Base-by-base conservation (phyloP, 306 rosid genomes). In the Comarum palustre region DNA sequence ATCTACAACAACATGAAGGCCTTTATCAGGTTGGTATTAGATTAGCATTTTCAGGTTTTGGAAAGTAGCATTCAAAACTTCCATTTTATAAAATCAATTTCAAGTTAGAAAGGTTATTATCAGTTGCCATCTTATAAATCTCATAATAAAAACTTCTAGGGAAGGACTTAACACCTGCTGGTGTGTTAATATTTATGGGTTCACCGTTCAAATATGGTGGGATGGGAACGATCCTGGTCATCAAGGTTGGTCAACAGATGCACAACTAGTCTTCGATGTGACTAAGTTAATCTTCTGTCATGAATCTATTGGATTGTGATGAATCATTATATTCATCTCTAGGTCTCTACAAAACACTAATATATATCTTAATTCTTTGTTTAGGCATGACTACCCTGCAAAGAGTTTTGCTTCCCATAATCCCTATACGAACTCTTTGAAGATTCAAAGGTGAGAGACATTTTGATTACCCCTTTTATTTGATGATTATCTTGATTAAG, bases 161-260 rank as follows among this genome's bases (percentile, higher is more conserved):
- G 2, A 46, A 10, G 8, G 19, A 7, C 8, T 47, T 11, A 9
- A 4, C 5, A 22, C 19, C 19, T 46, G 59, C 6, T 46, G 72
- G 29, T 25, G 20, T 29, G n/a, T 68, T 17, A 43, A 4, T 17
- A 16, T 25, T 66, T 27, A 9, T 22, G 31, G 51, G 57, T 24
- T 55, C 17, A 22, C 39, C n/a, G n/a, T n/a, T n/a, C n/a, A 89
- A 71, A 55, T 77, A 89, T 70, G 96, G 97, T 68, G 98, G 93
- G 41, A 91, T 91, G 81, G 98, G 98, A 89, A 94, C 97, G 22
- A 87, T 94, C 76, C 86, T 94, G 68, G 98, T 91, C 59, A 90
- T 91, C 55, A 91, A 86, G 92, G 98, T 93, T 74, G 66, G 90
- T 78, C 47, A 46, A 72, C 66, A n/a, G 13, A 41, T 31, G 63